Evolutionary conservation across 2,329 filamentous ascomycete species (phyloP).

Genomic region (Aspergillus sp.): DNA sequence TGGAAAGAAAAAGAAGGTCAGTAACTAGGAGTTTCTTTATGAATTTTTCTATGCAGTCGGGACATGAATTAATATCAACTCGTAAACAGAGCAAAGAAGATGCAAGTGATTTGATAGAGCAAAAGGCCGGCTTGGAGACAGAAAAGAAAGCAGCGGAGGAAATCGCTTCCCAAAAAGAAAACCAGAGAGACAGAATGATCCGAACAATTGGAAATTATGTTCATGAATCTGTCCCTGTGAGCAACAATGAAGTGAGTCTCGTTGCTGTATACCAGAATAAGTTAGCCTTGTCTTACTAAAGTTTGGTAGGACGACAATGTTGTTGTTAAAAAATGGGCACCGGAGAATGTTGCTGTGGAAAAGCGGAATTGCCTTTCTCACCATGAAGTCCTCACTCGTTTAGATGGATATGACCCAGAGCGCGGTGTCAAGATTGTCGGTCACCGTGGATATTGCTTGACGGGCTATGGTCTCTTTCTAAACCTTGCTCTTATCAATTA

Average conservation of each 20-base stretch:
- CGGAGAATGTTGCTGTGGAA: conserved; percentile 67
- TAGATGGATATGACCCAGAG: conserved; percentile 90
- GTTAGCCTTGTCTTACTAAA: not conserved
- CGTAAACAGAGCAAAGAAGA: conserved; percentile 70
- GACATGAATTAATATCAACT: no score
- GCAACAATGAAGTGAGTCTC: conserved; percentile 65
- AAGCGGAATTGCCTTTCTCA: conserved; percentile 80
- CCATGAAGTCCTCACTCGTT: conserved; percentile 82
- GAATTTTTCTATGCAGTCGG: no score
- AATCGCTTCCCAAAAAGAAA: conserved; percentile 69
- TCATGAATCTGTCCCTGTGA: conserved; percentile 78
- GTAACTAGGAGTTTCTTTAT: conserved; percentile 1
- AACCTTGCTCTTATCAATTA: conserved; percentile 96
- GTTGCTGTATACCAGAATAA: not conserved
- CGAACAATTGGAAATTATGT: conserved; percentile 87
- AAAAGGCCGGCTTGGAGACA: conserved; percentile 74
- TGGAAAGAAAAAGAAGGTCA: conserved; percentile 80
- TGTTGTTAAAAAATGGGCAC: conserved; percentile 72
- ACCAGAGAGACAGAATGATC: conserved; percentile 68
- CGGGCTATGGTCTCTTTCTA: conserved; percentile 81
- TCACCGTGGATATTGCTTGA: conserved; percentile 89
- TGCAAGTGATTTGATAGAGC: conserved; percentile 69
- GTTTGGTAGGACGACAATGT: conserved; percentile 67
- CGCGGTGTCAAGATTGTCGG: conserved; percentile 91
- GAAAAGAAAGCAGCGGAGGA: conserved; percentile 78